Percentiles rank a stretch among this genome's conserved stretches.
These are phyloP conservation scores for Ananas comosus DNA, from an alignment of 176 grass and related monocot genomes.

Conservation along the genomic window DNA sequence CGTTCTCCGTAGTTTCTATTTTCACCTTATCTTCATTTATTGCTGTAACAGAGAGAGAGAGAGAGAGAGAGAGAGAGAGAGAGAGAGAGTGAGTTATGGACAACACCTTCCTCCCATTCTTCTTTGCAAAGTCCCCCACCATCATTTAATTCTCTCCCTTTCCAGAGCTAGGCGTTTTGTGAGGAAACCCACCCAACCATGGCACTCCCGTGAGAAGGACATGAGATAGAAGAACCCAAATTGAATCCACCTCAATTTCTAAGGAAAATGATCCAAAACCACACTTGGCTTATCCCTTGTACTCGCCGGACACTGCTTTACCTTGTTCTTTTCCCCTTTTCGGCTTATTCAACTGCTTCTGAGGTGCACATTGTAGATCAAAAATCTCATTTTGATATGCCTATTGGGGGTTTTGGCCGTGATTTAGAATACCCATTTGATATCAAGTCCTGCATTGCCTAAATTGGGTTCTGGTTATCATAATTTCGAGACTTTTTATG, in stretches of 20 bases:
- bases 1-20: no score
- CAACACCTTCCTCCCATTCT: slow-evolving; percentile 9
- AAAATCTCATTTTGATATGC: neutral
- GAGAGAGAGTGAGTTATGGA: slow-evolving; percentile 1
- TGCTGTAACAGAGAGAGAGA: no score
- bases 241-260: slow-evolving; percentile 1
- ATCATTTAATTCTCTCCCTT: slow-evolving; percentile 17
- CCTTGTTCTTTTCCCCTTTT: neutral
- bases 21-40: no score
- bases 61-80: no score
- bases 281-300: neutral
- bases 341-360: neutral
- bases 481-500: neutral
- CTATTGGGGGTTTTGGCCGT: neutral
- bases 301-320: neutral
- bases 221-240: slow-evolving; percentile 17
- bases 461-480: neutral
- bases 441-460: neutral
- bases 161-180: neutral
- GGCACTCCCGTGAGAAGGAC: slow-evolving; percentile 19
- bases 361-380: neutral
- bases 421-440: neutral
- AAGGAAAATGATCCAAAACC: slow-evolving; percentile 7
- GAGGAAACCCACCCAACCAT: slow-evolving; percentile 20
- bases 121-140: slow-evolving; percentile 5